phyloP scores from a whole-genome alignment of 2,329 filamentous ascomycete genomes.

The Fusarium pseudoanthophilum region DNA sequence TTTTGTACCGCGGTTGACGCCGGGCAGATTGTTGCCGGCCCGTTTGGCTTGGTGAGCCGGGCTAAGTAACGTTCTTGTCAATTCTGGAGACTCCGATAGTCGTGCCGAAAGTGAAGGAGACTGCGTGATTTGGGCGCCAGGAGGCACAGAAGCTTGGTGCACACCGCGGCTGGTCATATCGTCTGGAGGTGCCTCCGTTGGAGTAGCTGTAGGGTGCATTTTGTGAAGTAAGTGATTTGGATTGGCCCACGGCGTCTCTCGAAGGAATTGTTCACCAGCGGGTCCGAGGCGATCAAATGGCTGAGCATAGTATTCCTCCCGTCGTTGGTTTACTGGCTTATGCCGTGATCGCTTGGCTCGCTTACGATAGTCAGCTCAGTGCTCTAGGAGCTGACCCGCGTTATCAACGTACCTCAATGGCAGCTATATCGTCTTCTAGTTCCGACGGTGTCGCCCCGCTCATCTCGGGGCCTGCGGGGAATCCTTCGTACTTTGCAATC shows the following conservation, averaged over 20 bases:
- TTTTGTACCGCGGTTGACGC: conserved; percentile 49
- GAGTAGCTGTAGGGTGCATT: conserved; percentile 50
- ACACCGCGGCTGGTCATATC: conserved; percentile 33
- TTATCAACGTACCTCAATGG: conserved; percentile 76
- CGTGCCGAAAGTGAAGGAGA: conserved; percentile 45
- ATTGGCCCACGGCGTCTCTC: conserved; percentile 93
- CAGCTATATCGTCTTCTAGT: conserved; percentile 86
- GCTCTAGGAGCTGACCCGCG: conserved; percentile 31
- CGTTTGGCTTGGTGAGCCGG: conserved; percentile 49
- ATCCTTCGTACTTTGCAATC: conserved; percentile 93
- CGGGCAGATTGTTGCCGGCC: conserved; percentile 45
- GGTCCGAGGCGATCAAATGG: conserved; percentile 65
- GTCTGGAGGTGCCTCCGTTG: conserved; percentile 22
- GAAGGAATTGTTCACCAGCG: conserved; percentile 86
- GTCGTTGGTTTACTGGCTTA: conserved; percentile 54
- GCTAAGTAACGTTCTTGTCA: conserved; percentile 53
- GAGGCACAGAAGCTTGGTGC: conserved; percentile 28
- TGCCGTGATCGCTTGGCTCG: conserved; percentile 50
- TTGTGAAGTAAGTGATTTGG: conserved; percentile 81
- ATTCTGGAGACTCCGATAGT: conserved; percentile 57
- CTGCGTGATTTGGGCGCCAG: conserved; percentile 36
- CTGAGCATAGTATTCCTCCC: conserved; percentile 61
- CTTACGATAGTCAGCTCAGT: conserved; percentile 44
- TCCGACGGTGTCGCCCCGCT: conserved; percentile 76
- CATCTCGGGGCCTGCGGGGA: conserved; percentile 92